phyloP scores from a whole-genome alignment of 176 grass and related monocot species.

The Musa troglodytarum region DNA sequence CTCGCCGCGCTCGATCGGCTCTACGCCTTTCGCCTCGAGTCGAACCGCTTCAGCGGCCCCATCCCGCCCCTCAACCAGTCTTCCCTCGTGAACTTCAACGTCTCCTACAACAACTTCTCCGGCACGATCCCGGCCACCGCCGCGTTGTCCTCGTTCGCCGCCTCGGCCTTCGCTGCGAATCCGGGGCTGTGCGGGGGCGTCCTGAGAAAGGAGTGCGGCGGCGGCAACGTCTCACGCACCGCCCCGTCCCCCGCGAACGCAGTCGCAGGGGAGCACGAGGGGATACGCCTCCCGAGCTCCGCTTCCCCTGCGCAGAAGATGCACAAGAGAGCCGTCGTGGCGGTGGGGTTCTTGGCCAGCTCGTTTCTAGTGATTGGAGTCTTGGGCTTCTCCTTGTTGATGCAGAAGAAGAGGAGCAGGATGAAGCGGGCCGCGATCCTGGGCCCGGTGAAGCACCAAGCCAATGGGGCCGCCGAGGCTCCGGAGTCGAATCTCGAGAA shows the following conservation, averaged over 20 bases:
- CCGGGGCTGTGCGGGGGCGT: slow-evolving; percentile 66
- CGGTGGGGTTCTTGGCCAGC: slow-evolving; percentile 21
- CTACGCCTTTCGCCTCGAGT: slow-evolving; percentile 42
- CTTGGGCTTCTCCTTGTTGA: slow-evolving; percentile 27
- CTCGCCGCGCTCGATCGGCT: slow-evolving; percentile 46
- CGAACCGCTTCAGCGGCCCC: slow-evolving; percentile 57
- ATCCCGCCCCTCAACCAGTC: slow-evolving; percentile 71
- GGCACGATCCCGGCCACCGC: slow-evolving; percentile 62
- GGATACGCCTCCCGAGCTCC: slow-evolving; percentile 33
- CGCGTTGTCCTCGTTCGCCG: slow-evolving; percentile 28
- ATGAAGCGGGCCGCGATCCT: slow-evolving; percentile 33
- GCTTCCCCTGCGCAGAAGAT: slow-evolving; percentile 15
- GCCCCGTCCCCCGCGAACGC: slow-evolving; percentile 36
- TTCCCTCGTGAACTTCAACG: slow-evolving; percentile 46
- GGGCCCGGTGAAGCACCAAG: slow-evolving; percentile 32
- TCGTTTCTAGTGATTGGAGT: slow-evolving; percentile 33
- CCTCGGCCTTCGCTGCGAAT: slow-evolving; percentile 40
- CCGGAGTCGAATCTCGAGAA: slow-evolving; percentile 27
- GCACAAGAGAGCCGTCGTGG: slow-evolving; percentile 21
- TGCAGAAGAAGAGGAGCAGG: slow-evolving; percentile 33
- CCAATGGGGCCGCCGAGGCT: not conserved
- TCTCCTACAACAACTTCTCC: slow-evolving; percentile 73
- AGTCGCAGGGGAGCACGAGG: slow-evolving; percentile 13
- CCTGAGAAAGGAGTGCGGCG: slow-evolving; percentile 51
- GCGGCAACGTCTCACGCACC: slow-evolving; percentile 15